Evolutionary conservation across 768 basidiomycete species (phyloP).

Genomic region (Russula abietina): DNA sequence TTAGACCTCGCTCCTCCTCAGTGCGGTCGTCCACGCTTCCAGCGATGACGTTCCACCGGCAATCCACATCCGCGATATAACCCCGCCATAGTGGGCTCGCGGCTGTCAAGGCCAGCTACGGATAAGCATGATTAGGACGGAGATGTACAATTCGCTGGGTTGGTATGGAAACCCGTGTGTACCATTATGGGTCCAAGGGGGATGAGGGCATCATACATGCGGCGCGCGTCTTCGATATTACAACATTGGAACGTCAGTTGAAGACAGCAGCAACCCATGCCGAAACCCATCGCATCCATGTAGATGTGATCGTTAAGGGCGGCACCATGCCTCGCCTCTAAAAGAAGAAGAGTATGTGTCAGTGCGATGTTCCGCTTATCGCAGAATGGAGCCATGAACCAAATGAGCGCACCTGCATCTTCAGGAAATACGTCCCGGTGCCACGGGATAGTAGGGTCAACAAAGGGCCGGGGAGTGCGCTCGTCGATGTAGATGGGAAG

Average conservation of each 20-base stretch:
- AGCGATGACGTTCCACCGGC: slow-evolving; percentile 97
- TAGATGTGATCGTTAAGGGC: slow-evolving; percentile 90
- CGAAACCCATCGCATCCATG: slow-evolving; percentile 99
- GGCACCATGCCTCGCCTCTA: slow-evolving; percentile 87
- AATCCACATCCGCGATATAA: slow-evolving; percentile 93
- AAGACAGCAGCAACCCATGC: slow-evolving; percentile 98
- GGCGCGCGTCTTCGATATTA: slow-evolving; percentile 84
- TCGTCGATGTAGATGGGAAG: slow-evolving; percentile 87
- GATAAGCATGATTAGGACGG: not conserved
- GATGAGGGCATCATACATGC: slow-evolving; percentile 93
- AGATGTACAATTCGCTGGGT: not conserved
- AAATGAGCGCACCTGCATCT: slow-evolving; percentile 56
- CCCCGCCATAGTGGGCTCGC: slow-evolving; percentile 95
- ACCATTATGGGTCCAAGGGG: slow-evolving; percentile 96
- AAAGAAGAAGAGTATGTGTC: slow-evolving; percentile 13
- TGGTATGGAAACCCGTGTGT: slow-evolving; percentile 23
- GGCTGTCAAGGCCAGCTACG: slow-evolving; percentile 85
- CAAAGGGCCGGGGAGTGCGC: slow-evolving; percentile 81
- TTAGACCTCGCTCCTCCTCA: slow-evolving; percentile 85
- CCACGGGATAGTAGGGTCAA: slow-evolving; percentile 91
- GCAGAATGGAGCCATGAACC: not conserved
- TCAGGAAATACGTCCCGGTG: slow-evolving; percentile 77
- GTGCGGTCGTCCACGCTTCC: slow-evolving; percentile 98
- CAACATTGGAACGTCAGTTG: slow-evolving; percentile 98
- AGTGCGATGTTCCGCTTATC: not conserved